phyloP scores from a whole-genome alignment of 768 basidiomycete species.

The Termitomyces sp. region DNA sequence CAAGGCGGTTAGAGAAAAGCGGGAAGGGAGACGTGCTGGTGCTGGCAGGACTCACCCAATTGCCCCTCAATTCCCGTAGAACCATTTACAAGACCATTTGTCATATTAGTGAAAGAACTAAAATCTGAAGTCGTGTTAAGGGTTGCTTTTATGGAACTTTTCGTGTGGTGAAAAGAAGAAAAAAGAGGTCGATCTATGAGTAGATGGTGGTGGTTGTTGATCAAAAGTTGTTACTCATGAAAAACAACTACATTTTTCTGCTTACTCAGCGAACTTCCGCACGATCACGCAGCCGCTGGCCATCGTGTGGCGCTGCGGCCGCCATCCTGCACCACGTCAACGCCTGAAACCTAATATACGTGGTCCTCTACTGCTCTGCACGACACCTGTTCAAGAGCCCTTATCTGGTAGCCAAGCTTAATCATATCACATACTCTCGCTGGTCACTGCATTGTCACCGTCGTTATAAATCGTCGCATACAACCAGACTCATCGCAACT shows the following conservation, averaged over 20 bases:
- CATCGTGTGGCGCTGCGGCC: slow-evolving; percentile 2
- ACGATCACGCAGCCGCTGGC: slow-evolving; percentile 14
- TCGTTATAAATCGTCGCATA: too few species aligned
- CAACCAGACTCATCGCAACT: too few species aligned
- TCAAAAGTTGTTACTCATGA: slow-evolving; percentile 13
- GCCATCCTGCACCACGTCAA: not conserved
- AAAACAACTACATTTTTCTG: slow-evolving; percentile 13
- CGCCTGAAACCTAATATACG: not conserved
- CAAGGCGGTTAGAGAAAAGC: slow-evolving; percentile 1
- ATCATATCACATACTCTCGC: not conserved
- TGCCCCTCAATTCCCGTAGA: slow-evolving; percentile 65
- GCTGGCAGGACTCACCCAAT: slow-evolving; percentile 48
- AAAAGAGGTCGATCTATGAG: slow-evolving; percentile 16
- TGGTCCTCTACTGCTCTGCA: not conserved
- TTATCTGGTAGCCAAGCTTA: too few species aligned
- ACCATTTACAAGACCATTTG: slow-evolving; percentile 88
- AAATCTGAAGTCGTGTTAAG: slow-evolving; percentile 20
- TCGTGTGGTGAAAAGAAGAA: slow-evolving; percentile 17
- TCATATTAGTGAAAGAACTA: slow-evolving; percentile 55
- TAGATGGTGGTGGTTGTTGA: slow-evolving; percentile 24
- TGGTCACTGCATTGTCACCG: not conserved
- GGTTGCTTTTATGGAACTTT: slow-evolving; percentile 19
- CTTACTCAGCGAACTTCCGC: slow-evolving; percentile 18
- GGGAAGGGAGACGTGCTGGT: slow-evolving; percentile 1
- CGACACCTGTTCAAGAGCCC: not conserved